Conservation (phyloP, 306 rosid genomes). For the Gastrolobium bilobum region DNA sequence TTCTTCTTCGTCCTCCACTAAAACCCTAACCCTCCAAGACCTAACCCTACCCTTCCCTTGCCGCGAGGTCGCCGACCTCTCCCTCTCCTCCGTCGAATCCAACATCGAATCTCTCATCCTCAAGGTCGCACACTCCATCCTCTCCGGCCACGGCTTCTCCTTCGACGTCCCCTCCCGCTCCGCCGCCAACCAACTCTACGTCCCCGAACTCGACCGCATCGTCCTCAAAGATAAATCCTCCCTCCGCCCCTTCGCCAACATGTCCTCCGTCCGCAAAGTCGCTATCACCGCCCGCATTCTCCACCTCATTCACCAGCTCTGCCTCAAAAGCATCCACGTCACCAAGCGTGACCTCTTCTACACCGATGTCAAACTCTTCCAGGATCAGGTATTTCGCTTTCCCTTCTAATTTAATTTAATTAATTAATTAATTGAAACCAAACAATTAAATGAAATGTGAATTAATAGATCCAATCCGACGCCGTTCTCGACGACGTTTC, state of each 20-base stretch:
- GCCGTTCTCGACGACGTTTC: conserved; percentile 88
- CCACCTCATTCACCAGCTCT: conserved; percentile 90
- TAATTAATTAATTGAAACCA: neutral
- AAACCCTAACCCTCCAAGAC: conserved; percentile 81
- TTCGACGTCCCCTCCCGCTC: conserved; percentile 92
- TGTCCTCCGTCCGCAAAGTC: conserved; percentile 84
- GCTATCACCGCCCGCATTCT: conserved; percentile 76
- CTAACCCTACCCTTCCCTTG: conserved; percentile 73
- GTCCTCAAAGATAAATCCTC: conserved; percentile 80
- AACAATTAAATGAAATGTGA: neutral
- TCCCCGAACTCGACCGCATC: conserved; percentile 88
- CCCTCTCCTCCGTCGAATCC: conserved; percentile 74
- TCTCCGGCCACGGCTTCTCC: conserved; percentile 81
- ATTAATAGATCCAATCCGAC: conserved; percentile 69
- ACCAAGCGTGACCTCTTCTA: conserved; percentile 96
- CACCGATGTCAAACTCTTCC: conserved; percentile 92
- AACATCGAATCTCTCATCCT: conserved; percentile 70
- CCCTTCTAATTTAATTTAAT: neutral
- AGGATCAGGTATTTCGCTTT: conserved; percentile 63
- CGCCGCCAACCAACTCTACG: conserved; percentile 83
- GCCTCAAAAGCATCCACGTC: conserved; percentile 81
- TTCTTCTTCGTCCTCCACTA: conserved; percentile 40
- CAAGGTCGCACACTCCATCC: conserved; percentile 70
- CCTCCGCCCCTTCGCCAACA: conserved; percentile 77
- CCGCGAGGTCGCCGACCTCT: conserved; percentile 83